Evolutionary conservation across 2,329 filamentous ascomycete species (phyloP).

Genomic region (Epichloe sibirici): DNA sequence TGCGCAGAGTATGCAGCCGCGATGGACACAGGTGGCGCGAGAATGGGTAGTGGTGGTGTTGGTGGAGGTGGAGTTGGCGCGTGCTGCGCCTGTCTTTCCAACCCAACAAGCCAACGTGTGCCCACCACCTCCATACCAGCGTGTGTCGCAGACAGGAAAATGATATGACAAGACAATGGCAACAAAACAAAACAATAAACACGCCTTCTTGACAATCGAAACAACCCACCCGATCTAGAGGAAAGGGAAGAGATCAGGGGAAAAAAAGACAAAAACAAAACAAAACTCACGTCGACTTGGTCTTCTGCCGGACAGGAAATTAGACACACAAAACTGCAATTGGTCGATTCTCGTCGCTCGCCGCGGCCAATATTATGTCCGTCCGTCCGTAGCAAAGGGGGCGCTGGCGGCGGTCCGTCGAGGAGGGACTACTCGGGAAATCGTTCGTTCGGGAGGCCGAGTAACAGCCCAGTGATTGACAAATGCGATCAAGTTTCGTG

Average conservation of each 20-base stretch:
- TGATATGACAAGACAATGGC: conserved; percentile 2
- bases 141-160: conserved; percentile 4
- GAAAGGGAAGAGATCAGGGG: not conserved
- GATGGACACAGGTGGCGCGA: not conserved
- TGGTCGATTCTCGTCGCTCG: no score
- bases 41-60: not conserved
- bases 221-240: not conserved
- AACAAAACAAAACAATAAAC: conserved; percentile 1
- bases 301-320: not conserved
- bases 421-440: not conserved
- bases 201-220: no score
- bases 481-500: not conserved
- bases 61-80: not conserved
- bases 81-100: not conserved
- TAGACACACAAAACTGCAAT: no score
- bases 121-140: conserved; percentile 2
- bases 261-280: no score
- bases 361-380: no score
- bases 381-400: not conserved
- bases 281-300: not conserved
- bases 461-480: not conserved
- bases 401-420: not conserved
- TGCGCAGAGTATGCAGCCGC: not conserved
- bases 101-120: not conserved
- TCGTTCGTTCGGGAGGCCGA: not conserved